These are phyloP conservation scores for Podila verticillata DNA, from an alignment of 192 early-diverging fungal genomes.

Conservation along the genomic window DNA sequence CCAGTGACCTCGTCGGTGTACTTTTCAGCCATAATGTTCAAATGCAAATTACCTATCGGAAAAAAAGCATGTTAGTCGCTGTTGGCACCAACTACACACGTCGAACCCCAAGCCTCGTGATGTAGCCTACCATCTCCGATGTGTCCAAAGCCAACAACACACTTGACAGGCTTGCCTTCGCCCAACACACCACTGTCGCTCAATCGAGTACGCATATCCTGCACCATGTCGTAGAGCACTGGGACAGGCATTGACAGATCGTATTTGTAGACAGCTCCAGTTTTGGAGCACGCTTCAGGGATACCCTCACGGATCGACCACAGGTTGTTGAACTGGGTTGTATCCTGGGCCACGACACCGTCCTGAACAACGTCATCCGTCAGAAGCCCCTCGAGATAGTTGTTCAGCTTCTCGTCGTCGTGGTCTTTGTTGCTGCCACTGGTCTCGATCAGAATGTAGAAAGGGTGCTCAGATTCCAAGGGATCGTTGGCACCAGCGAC, in stretches of 20 bases:
- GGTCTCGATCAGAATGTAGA: slow-evolving; percentile 96
- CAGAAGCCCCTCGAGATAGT: slow-evolving; percentile 84
- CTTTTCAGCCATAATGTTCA: slow-evolving; percentile 81
- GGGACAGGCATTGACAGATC: slow-evolving; percentile 96
- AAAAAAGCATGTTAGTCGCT: slow-evolving; percentile 8
- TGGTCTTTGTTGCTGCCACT: slow-evolving; percentile 94
- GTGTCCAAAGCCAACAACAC: slow-evolving; percentile 96
- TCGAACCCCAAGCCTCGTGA: neutral
- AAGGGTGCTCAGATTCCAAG: slow-evolving; percentile 76
- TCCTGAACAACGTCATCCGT: slow-evolving; percentile 80
- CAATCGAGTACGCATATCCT: slow-evolving; percentile 80
- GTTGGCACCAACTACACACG: neutral
- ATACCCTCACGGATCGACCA: slow-evolving; percentile 97
- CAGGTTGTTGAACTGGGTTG: slow-evolving; percentile 79
- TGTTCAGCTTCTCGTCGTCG: slow-evolving; percentile 90
- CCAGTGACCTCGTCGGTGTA: slow-evolving; percentile 72
- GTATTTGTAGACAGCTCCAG: slow-evolving; percentile 94
- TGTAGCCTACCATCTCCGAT: slow-evolving; percentile 86
- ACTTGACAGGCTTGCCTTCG: slow-evolving; percentile 64
- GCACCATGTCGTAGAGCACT: slow-evolving; percentile 84
- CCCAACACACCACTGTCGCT: slow-evolving; percentile 69
- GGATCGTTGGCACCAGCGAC: slow-evolving; percentile 69
- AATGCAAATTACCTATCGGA: slow-evolving; percentile 82
- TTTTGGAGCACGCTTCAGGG: slow-evolving; percentile 90
- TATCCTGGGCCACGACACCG: slow-evolving; percentile 92